phyloP scores from a whole-genome alignment of 2,329 filamentous ascomycete genomes.

The Stachybotrys chlorohalonatus region DNA sequence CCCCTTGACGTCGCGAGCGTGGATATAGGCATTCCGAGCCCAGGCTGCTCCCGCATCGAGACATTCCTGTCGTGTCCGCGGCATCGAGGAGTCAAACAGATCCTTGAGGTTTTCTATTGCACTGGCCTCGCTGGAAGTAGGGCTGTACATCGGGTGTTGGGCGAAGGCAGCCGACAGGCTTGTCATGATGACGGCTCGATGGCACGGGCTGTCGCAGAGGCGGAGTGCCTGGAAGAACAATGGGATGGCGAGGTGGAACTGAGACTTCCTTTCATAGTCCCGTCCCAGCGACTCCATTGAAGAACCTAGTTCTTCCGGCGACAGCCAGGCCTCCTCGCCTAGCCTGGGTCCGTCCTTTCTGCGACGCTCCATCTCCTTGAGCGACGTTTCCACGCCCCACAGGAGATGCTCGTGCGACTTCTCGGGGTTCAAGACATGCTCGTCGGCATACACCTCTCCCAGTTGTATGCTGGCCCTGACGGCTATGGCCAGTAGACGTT shows the following conservation, averaged over 20 bases:
- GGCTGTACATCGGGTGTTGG: slow-evolving; percentile 46
- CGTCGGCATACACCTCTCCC: slow-evolving; percentile 70
- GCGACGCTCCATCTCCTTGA: slow-evolving; percentile 66
- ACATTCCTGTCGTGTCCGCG: slow-evolving; percentile 46
- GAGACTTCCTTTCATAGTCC: slow-evolving; percentile 63
- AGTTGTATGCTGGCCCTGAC: slow-evolving; percentile 76
- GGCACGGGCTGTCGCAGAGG: slow-evolving; percentile 58
- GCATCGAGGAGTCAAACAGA: slow-evolving; percentile 19
- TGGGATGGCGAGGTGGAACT: slow-evolving; percentile 74
- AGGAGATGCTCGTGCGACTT: slow-evolving; percentile 64
- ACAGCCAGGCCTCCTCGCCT: slow-evolving; percentile 64
- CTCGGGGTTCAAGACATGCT: slow-evolving; percentile 65
- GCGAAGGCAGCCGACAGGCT: slow-evolving; percentile 68
- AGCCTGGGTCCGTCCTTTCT: slow-evolving; percentile 58
- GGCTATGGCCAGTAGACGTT: slow-evolving; percentile 61
- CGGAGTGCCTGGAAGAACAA: slow-evolving; percentile 79
- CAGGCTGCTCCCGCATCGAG: slow-evolving; percentile 66
- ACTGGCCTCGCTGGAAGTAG: slow-evolving; percentile 15
- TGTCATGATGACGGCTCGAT: slow-evolving; percentile 79
- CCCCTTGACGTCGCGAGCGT: slow-evolving; percentile 56
- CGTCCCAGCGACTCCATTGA: slow-evolving; percentile 67
- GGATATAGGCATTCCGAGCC: slow-evolving; percentile 66
- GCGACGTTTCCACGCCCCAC: slow-evolving; percentile 71
- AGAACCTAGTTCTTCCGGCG: slow-evolving; percentile 61
- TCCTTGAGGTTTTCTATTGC: slow-evolving; percentile 14